Evolutionary conservation across 768 basidiomycete genomes (phyloP), one percentile per base, ranked within the genome.

Genomic region (Lepiota brunneoincarnata): DNA sequence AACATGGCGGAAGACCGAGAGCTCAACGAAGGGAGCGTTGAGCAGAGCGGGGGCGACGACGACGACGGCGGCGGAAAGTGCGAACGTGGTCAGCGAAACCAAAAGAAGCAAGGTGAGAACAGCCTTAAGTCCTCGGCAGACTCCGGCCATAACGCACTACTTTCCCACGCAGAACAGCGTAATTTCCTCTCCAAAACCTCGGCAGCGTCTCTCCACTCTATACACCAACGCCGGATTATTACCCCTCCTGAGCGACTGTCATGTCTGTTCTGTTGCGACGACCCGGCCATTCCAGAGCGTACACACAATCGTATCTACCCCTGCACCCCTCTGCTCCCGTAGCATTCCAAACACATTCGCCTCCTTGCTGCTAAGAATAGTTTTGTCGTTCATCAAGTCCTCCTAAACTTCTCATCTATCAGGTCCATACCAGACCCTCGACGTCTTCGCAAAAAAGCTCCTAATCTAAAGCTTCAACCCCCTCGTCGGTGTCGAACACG

Each of bases 1-100:
- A 68, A 61, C 56, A 63, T 56, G 56, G 59, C 60, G 45, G 58
- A 56, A 39, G 62, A 55, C 57, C 63, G 66, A 46, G 57, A 54
- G 42, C 59, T 61, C 39, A 66, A 54, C 47, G 55, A 54, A 14
- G 58, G 59, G 45, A 60, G 43, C 37, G 55, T 51, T n/a, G 59
- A 60, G 37, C 53, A 46, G 39, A 35, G 48, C 49, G 37, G 64
- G 51, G 28, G 58, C 43, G 46, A 51, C 55, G 44, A 58, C 43
- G 60, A 61, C 43, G 45, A 47, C 50, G 41, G 57, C 35, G 55
- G 49, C 20, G 51, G 41, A 18, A 41, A 44, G 51, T 48, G 44
- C 39, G 39, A 49, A 49, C 55, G 47, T 49, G 55, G 43, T 49
- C 36, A 36, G 28, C 18, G 18, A 11, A 48, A 24, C 46, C 45